Evolutionary conservation across 371 early-diverging fungal species (phyloP), one percentile per base, ranked within the genome.

Genomic region (Gilbertella persicaria): DNA sequence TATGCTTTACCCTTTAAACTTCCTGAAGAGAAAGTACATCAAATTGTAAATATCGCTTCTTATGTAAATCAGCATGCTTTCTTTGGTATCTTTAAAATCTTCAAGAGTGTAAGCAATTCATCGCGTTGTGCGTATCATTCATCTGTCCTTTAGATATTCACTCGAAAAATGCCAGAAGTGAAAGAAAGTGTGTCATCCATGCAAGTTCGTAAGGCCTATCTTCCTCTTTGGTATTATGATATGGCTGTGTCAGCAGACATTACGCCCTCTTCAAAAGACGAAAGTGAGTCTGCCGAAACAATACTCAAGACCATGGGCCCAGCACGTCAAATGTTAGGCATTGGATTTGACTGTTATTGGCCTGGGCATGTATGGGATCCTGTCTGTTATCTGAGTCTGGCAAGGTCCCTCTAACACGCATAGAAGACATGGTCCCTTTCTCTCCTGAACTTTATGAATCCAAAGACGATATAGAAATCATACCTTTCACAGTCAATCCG

Each of bases 201-300:
- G 51, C 53, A 62, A 45, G 51, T 62, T 0, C 60, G 70, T 16
- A 62, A 62, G 33, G 70, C 61, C 1, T 70, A 70, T 16, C 7
- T 70, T 8, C 70, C 70, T 0, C 50, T 66, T 29, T 70, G 70
- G 70, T 60, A 63, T 41, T 66, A 66, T 35, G 70, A 70, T 36
- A 58, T 63, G 35, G 70, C 66, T 6, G 38, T 63, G 17, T 53
- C 64, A 0, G 66, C 59, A 7, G 58, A 55, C 13, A 45, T 58
- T 9, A 60, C 30, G 26, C 49, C 50, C n/a, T 42, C 35, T 9
- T 44, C 39, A 6, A 33, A 23, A 8, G 39, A 62, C 19, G 41
- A 44, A 13, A 36, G 47, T 5, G 53, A 49, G 12, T 25, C 57
- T 3, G n/a, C 2, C 0, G 57, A 57, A 24, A 25, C 24, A 21